phyloP scores from a whole-genome alignment of 2,329 filamentous ascomycete species.

The Xylaria sp. region DNA sequence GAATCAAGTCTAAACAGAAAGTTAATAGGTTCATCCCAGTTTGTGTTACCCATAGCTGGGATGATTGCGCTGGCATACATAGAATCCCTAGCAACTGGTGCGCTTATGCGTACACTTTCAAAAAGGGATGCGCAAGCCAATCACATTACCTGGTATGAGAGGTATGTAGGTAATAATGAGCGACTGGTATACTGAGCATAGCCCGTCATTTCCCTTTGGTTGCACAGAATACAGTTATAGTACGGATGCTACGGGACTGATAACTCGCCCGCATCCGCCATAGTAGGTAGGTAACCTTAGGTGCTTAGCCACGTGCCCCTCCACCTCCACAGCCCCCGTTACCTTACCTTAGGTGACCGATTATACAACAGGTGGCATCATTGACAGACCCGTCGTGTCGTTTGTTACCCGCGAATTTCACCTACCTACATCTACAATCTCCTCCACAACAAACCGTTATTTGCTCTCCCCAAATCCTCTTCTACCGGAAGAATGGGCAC shows the following conservation, averaged over 20 bases:
- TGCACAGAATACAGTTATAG: not conserved
- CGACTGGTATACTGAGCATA: no score
- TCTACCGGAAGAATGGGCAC: conserved; percentile 52
- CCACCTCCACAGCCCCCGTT: conserved; percentile 1
- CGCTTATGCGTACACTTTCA: no score
- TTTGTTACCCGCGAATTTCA: conserved; percentile 10
- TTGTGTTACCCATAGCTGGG: no score
- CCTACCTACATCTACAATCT: not conserved
- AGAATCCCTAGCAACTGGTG: no score
- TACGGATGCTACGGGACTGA: not conserved
- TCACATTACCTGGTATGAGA: no score
- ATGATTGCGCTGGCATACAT: no score
- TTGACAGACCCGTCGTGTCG: conserved; percentile 2
- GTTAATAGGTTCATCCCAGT: no score
- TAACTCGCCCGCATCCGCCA: not conserved
- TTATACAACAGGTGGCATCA: conserved; percentile 40
- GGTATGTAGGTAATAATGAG: no score
- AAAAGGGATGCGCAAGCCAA: no score
- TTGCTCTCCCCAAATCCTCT: conserved; percentile 28
- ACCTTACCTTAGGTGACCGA: not conserved
- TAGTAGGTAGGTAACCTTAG: not conserved
- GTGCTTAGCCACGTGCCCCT: conserved; percentile 6
- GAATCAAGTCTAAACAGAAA: no score
- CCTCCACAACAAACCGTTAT: conserved; percentile 23
- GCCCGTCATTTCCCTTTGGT: not conserved